Evolutionary conservation across 2,329 filamentous ascomycete genomes (phyloP).

Genomic region (Fusarium pilosicola): DNA sequence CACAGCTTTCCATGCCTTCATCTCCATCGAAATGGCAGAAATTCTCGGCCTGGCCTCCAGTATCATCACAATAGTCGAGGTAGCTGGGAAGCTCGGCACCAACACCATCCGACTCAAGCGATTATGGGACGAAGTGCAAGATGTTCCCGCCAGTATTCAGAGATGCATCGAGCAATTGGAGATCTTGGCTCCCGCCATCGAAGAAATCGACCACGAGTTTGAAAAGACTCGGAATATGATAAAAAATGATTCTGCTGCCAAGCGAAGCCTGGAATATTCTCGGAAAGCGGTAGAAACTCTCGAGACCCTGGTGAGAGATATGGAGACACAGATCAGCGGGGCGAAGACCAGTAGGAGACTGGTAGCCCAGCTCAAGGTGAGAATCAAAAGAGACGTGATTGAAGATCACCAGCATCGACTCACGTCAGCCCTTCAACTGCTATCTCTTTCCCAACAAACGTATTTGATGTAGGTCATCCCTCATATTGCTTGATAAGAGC

Average conservation of each 20-base stretch:
- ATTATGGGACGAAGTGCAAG: constrained; percentile 29
- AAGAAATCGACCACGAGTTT: constrained; percentile 18
- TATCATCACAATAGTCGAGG: constrained; percentile 26
- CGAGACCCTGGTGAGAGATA: not conserved
- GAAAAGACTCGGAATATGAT: not conserved
- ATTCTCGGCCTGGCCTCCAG: constrained; percentile 18
- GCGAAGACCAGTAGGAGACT: not conserved
- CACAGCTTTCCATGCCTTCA: accelerated
- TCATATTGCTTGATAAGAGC: no score
- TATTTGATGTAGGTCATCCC: constrained; percentile 9
- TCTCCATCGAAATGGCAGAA: constrained; percentile 20
- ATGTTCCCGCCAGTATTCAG: constrained; percentile 4
- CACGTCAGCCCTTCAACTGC: not conserved
- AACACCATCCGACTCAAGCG: constrained; percentile 17
- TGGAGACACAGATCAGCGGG: constrained; percentile 8
- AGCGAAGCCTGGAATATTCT: constrained; percentile 16
- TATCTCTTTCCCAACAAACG: constrained; percentile 15
- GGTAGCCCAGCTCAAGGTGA: not conserved
- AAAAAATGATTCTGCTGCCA: not conserved
- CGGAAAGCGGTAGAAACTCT: not conserved
- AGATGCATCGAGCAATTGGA: constrained; percentile 9
- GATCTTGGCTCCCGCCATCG: not conserved
- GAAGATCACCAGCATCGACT: constrained; percentile 14
- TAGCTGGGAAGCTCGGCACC: constrained; percentile 23
- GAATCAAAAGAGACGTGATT: constrained; percentile 9